Evolutionary conservation across 2,329 filamentous ascomycete genomes (phyloP).

Genomic region (Apiospora sp.): DNA sequence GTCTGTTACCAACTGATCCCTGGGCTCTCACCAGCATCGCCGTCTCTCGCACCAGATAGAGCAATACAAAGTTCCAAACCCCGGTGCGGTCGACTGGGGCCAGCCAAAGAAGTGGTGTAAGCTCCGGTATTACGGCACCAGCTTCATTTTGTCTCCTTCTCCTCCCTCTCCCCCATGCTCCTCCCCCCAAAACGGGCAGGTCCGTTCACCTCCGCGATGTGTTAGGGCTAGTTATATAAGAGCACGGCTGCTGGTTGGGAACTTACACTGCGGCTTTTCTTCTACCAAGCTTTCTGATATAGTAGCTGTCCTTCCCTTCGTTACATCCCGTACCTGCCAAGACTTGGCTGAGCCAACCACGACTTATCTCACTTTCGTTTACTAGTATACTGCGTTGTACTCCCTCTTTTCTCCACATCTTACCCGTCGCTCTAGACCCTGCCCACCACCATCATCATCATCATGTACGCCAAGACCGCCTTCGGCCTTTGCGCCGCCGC

Average conservation of each 20-base stretch:
- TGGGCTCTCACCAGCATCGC: not conserved
- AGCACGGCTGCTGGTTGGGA: not conserved
- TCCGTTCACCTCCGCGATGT: not conserved
- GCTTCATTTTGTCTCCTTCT: not conserved
- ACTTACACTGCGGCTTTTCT: not conserved
- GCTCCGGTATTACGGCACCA: slow-evolving; percentile 7
- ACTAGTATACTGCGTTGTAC: not conserved
- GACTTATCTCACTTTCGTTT: not conserved
- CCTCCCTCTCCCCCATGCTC: not conserved
- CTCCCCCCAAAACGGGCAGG: not conserved
- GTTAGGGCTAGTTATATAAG: not conserved
- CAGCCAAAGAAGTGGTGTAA: not conserved
- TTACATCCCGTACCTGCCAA: slow-evolving; percentile 17
- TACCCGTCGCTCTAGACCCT: not conserved
- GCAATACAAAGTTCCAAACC: not conserved
- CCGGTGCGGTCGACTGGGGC: not conserved
- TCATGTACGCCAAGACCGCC: slow-evolving; percentile 20
- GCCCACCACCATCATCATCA: not conserved
- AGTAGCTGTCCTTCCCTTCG: not conserved
- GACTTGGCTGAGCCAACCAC: slow-evolving; percentile 16
- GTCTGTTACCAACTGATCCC: not conserved
- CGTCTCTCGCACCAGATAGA: not conserved
- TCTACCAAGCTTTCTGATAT: slow-evolving; percentile 17
- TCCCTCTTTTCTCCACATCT: not conserved
- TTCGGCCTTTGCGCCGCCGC: slow-evolving; percentile 23